Conservation (phyloP, 2,329 filamentous ascomycete species). For the Taxawa tesnikishii region DNA sequence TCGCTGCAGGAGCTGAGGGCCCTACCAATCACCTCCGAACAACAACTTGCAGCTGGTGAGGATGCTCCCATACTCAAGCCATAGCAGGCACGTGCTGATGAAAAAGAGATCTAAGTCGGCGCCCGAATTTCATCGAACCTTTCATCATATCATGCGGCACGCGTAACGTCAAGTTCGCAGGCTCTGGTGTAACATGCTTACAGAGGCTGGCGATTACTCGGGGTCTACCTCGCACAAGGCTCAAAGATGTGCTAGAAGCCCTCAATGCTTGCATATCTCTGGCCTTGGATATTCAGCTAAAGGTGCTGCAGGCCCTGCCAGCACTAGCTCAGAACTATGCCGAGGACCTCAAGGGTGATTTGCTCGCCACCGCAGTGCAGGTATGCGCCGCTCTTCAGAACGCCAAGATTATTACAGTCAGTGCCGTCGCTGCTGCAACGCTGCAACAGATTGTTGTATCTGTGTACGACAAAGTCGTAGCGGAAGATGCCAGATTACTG, state of each 20-base stretch:
- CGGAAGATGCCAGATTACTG: conserved; percentile 56
- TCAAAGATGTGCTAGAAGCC: conserved; percentile 80
- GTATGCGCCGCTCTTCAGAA: conserved; percentile 85
- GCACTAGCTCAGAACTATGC: conserved; percentile 86
- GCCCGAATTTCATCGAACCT: conserved; percentile 75
- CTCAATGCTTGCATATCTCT: conserved; percentile 67
- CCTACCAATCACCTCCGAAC: conserved; percentile 61
- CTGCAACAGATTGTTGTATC: conserved; percentile 86
- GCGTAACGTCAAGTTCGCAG: conserved; percentile 80
- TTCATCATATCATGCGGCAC: conserved; percentile 89
- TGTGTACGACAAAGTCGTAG: conserved; percentile 81
- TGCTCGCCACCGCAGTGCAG: conserved; percentile 72
- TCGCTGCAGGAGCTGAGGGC: conserved; percentile 80
- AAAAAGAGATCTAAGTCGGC: conserved; percentile 63
- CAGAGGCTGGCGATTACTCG: conserved; percentile 76
- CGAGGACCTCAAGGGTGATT: conserved; percentile 63
- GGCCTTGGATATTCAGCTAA: conserved; percentile 80
- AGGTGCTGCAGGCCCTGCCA: conserved; percentile 85
- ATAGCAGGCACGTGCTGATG: conserved; percentile 19
- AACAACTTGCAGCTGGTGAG: conserved; percentile 59
- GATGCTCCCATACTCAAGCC: too few relatives aligned
- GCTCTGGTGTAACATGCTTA: conserved; percentile 76
- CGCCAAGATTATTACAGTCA: conserved; percentile 86
- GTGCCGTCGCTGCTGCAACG: conserved; percentile 92
- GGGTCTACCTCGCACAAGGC: conserved; percentile 63